Evolutionary conservation across 2,329 filamentous ascomycete species (phyloP).

Genomic region (Albifimbria verrucaria): DNA sequence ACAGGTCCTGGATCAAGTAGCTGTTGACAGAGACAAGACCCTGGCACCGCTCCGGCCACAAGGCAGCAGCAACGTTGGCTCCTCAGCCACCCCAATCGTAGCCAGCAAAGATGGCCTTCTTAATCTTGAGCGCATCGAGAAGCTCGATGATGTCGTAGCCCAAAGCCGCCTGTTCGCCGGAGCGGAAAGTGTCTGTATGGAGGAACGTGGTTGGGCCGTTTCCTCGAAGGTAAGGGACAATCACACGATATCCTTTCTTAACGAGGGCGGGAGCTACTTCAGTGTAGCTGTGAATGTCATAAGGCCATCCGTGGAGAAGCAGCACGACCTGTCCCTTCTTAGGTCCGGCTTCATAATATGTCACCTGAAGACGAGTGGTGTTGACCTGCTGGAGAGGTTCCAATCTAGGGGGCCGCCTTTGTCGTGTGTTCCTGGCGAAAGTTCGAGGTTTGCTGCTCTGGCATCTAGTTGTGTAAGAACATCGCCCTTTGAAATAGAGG

Average conservation of each 20-base stretch:
- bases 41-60: slow-evolving; percentile 21
- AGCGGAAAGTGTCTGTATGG: slow-evolving; percentile 13
- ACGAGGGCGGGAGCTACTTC: slow-evolving; percentile 17
- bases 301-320: slow-evolving; percentile 23
- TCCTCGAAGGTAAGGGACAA: slow-evolving; percentile 23
- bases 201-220: slow-evolving; percentile 21
- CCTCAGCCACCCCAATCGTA: slow-evolving; percentile 24
- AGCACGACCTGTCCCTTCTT: slow-evolving; percentile 14
- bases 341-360: slow-evolving; percentile 15
- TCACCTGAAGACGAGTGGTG: slow-evolving; percentile 6
- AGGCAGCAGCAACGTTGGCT: slow-evolving; percentile 20
- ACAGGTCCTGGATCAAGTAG: slow-evolving; percentile 9
- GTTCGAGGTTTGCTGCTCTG: too few relatives aligned
- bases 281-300: slow-evolving; percentile 19
- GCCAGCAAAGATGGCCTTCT: slow-evolving; percentile 21
- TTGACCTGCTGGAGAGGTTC: neutral
- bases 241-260: slow-evolving; percentile 17
- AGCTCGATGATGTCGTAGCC: slow-evolving; percentile 21
- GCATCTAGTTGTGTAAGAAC: too few relatives aligned
- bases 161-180: slow-evolving; percentile 22
- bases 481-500: too few relatives aligned
- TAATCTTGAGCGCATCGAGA: slow-evolving; percentile 18
- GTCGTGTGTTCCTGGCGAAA: too few relatives aligned
- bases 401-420: too few relatives aligned
- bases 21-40: slow-evolving; percentile 20